phyloP scores from a whole-genome alignment of 2,329 filamentous ascomycete genomes.

The Penicillium sp. region DNA sequence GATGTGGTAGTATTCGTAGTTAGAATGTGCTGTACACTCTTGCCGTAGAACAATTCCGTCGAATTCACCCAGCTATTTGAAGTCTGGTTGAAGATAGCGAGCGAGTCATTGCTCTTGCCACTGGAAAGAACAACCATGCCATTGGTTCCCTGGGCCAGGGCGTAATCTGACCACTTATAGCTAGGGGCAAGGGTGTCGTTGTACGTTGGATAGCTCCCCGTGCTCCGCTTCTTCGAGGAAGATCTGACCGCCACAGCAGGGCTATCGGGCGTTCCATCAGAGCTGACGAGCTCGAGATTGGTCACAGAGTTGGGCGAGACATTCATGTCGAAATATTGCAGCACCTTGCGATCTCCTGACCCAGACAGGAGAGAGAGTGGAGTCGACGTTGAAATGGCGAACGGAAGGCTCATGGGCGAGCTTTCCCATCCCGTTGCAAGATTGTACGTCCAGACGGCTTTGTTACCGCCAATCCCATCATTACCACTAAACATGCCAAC shows the following conservation, averaged over 20 bases:
- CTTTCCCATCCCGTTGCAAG: slow-evolving; percentile 65
- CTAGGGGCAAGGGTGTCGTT: slow-evolving; percentile 75
- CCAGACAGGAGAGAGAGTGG: slow-evolving; percentile 72
- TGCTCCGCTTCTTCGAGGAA: slow-evolving; percentile 44
- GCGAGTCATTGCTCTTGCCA: slow-evolving; percentile 68
- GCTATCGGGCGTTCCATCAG: slow-evolving; percentile 59
- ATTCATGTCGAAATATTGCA: slow-evolving; percentile 79
- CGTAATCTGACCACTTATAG: slow-evolving; percentile 69
- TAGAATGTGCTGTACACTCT: slow-evolving; percentile 21
- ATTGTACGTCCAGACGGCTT: slow-evolving; percentile 74
- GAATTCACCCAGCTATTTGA: slow-evolving; percentile 81
- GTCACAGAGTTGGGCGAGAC: slow-evolving; percentile 76
- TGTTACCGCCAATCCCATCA: slow-evolving; percentile 58
- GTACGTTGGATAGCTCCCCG: slow-evolving; percentile 76
- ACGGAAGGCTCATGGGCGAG: slow-evolving; percentile 67
- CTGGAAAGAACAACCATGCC: slow-evolving; percentile 80
- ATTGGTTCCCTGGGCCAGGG: slow-evolving; percentile 68
- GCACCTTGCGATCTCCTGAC: slow-evolving; percentile 75
- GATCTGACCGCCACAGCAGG: slow-evolving; percentile 57
- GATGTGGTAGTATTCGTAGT: slow-evolving; percentile 30
- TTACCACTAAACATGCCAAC: slow-evolving; percentile 78
- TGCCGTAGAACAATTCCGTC: slow-evolving; percentile 63
- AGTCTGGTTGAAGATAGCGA: slow-evolving; percentile 78
- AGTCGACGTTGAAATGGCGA: slow-evolving; percentile 64
- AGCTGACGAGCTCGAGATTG: slow-evolving; percentile 70